These are phyloP conservation scores for Suillus fuscotomentosus DNA, from an alignment of 768 basidiomycete genomes.

Conservation along the genomic window DNA sequence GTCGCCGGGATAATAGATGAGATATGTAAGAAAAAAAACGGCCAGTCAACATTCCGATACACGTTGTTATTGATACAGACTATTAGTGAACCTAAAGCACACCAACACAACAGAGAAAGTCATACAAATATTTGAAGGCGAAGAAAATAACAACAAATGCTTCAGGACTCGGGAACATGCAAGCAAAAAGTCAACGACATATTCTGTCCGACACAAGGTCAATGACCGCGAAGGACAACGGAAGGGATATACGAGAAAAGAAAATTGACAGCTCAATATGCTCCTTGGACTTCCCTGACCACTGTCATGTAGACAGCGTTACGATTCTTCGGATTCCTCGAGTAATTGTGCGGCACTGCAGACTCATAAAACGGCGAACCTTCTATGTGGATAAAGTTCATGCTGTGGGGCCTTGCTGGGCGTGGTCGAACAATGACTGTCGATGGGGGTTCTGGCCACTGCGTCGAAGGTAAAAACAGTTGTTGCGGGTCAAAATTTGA, in stretches of 20 bases:
- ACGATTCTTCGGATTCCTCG: constrained; percentile 2
- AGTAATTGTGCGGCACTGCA: neutral
- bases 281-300: constrained; percentile 35
- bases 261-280: neutral
- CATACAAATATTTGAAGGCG: neutral
- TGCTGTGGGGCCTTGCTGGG: constrained; percentile 8
- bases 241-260: neutral
- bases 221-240: neutral
- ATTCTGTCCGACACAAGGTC: neutral
- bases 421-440: constrained; percentile 12
- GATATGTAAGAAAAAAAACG: neutral
- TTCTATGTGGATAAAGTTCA: constrained; percentile 2
- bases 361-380: constrained; percentile 4
- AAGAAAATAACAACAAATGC: neutral
- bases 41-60: neutral
- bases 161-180: neutral
- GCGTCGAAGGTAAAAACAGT: constrained; percentile 8
- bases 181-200: neutral
- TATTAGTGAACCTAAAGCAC: neutral
- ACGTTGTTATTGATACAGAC: neutral
- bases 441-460: constrained; percentile 24
- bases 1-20: neutral
- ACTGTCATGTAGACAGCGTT: constrained; percentile 44
- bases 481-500: constrained; percentile 24
- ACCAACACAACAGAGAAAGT: neutral